Evolutionary conservation across 257 asterid species (phyloP).

Genomic region (Mitragyna speciosa): DNA sequence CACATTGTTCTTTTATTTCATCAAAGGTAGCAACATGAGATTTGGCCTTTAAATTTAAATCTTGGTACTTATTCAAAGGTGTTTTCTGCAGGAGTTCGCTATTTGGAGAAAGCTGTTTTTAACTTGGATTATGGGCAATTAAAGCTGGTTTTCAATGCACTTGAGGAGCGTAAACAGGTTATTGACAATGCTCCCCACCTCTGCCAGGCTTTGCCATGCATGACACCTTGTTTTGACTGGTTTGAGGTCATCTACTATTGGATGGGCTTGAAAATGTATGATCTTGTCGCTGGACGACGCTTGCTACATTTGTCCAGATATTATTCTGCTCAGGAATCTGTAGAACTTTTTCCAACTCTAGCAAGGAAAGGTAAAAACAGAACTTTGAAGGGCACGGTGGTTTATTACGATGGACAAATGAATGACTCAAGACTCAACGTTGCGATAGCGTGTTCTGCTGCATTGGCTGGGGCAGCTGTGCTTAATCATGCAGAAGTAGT

Average conservation of each 20-base stretch:
- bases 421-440: slow-evolving; percentile 92
- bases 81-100: slow-evolving; percentile 79
- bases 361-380: slow-evolving; percentile 71
- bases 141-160: slow-evolving; percentile 92
- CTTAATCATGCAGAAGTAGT: slow-evolving; percentile 92
- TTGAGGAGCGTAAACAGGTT: slow-evolving; percentile 91
- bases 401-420: slow-evolving; percentile 99
- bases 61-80: slow-evolving; percentile 4
- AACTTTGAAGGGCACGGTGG: slow-evolving; percentile 93
- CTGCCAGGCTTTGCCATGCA: slow-evolving; percentile 91
- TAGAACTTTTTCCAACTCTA: slow-evolving; percentile 85
- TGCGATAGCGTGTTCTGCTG: slow-evolving; percentile 90
- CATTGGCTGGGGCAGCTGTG: slow-evolving; percentile 87
- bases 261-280: slow-evolving; percentile 96
- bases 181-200: slow-evolving; percentile 95
- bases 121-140: slow-evolving; percentile 91
- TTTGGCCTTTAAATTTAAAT: background rate
- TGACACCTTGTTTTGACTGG: slow-evolving; percentile 99
- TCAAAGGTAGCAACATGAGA: background rate
- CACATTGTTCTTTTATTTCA: background rate
- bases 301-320: slow-evolving; percentile 88
- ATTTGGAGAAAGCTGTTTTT: slow-evolving; percentile 96
- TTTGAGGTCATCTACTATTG: slow-evolving; percentile 88
- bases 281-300: slow-evolving; percentile 83
- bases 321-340: slow-evolving; percentile 86